phyloP scores from a whole-genome alignment of 257 asterid genomes.

The Dorcoceras hygrometricum region DNA sequence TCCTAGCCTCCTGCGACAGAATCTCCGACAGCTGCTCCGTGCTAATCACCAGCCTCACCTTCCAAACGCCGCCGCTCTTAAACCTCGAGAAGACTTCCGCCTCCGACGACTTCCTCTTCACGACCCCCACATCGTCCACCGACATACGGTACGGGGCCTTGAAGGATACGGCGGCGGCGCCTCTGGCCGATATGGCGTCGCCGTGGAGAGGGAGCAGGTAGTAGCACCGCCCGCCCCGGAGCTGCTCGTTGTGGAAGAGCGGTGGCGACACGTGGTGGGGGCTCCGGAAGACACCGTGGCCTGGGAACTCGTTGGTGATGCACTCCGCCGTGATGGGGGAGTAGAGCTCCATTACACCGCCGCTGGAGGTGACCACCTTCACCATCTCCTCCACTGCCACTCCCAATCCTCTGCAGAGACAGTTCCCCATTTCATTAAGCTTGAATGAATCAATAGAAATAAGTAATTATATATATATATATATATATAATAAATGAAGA shows the following conservation, averaged over 20 bases:
- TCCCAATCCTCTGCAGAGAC: slow-evolving; percentile 31
- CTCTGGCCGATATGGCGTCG: not conserved
- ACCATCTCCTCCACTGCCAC: slow-evolving; percentile 29
- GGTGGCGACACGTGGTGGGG: slow-evolving; percentile 37
- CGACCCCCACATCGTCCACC: slow-evolving; percentile 27
- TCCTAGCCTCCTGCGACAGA: slow-evolving; percentile 49
- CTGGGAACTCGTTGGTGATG: slow-evolving; percentile 57
- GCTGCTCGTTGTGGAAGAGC: slow-evolving; percentile 36
- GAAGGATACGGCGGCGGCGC: not conserved
- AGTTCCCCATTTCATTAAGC: slow-evolving; percentile 36
- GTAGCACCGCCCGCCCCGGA: slow-evolving; percentile 38
- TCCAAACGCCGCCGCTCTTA: slow-evolving; percentile 47
- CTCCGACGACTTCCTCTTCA: slow-evolving; percentile 23
- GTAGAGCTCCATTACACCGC: slow-evolving; percentile 54
- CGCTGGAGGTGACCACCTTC: slow-evolving; percentile 39
- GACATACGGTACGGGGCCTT: slow-evolving; percentile 40
- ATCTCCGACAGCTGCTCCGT: slow-evolving; percentile 55
- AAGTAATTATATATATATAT: no score
- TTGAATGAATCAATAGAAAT: no score
- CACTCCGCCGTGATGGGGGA: slow-evolving; percentile 51
- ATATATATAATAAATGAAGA: no score
- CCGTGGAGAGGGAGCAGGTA: slow-evolving; percentile 42
- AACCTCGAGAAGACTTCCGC: slow-evolving; percentile 33
- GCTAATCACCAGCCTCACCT: slow-evolving; percentile 49
- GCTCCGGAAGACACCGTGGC: slow-evolving; percentile 40